Evolutionary conservation across 1,284 basidiomycete genomes (phyloP).

Genomic region (Heterobasidion parviporum): DNA sequence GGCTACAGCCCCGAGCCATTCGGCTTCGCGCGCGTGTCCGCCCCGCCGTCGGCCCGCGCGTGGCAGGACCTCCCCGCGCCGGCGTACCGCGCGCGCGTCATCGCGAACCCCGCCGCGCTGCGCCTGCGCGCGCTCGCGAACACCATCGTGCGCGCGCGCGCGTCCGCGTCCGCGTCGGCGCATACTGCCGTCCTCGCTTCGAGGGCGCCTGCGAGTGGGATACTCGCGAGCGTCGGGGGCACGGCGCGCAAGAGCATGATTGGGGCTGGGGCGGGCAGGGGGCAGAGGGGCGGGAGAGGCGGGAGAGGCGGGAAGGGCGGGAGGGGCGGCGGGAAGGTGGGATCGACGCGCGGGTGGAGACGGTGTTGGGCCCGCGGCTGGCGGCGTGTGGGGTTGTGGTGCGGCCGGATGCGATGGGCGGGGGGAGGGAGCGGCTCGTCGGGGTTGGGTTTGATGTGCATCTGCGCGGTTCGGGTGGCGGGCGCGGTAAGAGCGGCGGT

Average conservation of each 20-base stretch:
- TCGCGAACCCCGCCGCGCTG: constrained; percentile 3
- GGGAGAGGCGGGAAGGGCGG: not conserved
- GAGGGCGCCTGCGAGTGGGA: not conserved
- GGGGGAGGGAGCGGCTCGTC: not conserved
- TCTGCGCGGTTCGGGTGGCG: not conserved
- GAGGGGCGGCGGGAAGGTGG: not conserved
- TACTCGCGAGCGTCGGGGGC: too few species aligned
- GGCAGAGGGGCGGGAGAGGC: too few species aligned
- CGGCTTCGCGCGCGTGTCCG: not conserved
- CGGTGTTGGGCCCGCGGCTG: too few species aligned
- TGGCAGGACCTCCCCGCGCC: not conserved
- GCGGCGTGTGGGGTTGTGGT: not conserved
- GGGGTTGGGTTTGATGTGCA: constrained; percentile 4
- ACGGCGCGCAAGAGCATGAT: too few species aligned
- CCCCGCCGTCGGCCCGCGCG: not conserved
- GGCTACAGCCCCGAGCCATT: not conserved
- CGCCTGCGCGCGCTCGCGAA: constrained; percentile 1
- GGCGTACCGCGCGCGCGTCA: constrained; percentile 1
- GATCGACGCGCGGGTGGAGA: too few species aligned
- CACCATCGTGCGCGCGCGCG: not conserved
- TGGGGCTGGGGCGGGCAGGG: too few species aligned
- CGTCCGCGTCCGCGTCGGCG: too few species aligned
- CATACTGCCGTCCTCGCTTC: not conserved
- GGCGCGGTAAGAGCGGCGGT: not conserved
- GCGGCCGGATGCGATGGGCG: not conserved